phyloP scores from a whole-genome alignment of 2,329 filamentous ascomycete genomes.

The Aspergillus calidoustus region DNA sequence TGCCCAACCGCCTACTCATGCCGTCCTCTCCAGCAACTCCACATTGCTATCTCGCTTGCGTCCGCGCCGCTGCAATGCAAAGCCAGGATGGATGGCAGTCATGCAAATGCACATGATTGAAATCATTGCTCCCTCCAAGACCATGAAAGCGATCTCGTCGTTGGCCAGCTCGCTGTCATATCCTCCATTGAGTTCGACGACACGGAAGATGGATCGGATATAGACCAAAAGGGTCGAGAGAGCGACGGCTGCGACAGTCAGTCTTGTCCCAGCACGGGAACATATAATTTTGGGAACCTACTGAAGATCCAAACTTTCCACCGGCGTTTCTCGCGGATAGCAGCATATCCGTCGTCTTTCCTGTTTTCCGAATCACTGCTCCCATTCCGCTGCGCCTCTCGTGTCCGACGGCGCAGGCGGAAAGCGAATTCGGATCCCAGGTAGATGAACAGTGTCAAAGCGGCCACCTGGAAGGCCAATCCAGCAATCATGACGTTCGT shows the following conservation, averaged over 20 bases:
- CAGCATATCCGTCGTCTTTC: not conserved
- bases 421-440: constrained; percentile 53
- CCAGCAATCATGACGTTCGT: constrained; percentile 69
- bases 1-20: not conserved
- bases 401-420: constrained; percentile 31
- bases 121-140: constrained; percentile 59
- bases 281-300: not conserved
- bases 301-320: constrained; percentile 3
- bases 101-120: constrained; percentile 45
- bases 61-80: not conserved
- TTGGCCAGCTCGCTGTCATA: constrained; percentile 54
- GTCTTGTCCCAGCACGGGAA: not conserved
- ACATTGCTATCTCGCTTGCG: not conserved
- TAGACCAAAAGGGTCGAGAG: constrained; percentile 53
- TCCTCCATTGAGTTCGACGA: constrained; percentile 54
- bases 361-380: not conserved
- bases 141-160: constrained; percentile 55
- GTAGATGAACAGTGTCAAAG: constrained; percentile 59
- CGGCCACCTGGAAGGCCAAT: constrained; percentile 63
- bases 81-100: constrained; percentile 9
- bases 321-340: not conserved
- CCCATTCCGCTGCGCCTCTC: not conserved
- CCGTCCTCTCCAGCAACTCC: not conserved
- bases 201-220: constrained; percentile 55
- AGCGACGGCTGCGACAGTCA: not conserved